A percentile compares a stretch with the other conserved stretches of the same genome.
These are phyloP conservation scores for Trichoderma sp. DNA, from an alignment of 2,329 filamentous ascomycete species.

Conservation along the genomic window DNA sequence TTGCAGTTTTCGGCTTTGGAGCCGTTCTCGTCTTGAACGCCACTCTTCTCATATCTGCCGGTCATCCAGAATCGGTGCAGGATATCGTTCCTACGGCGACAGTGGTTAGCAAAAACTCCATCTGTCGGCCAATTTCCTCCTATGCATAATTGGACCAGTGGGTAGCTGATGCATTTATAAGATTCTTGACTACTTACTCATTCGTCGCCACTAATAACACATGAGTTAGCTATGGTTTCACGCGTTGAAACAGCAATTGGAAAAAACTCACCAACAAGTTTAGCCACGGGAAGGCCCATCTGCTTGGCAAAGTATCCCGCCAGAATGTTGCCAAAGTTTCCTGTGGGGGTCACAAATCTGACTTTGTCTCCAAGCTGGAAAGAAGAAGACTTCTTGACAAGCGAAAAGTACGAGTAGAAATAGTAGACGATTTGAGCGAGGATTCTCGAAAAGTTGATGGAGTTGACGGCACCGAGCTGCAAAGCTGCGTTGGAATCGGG, in stretches of 20 bases:
- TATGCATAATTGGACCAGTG: neutral
- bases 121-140: neutral
- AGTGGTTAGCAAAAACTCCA: neutral
- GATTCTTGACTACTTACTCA: constrained; percentile 44
- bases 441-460: constrained; percentile 94
- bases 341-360: constrained; percentile 86
- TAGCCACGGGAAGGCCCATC: constrained; percentile 85
- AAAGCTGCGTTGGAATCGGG: constrained; percentile 76
- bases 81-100: constrained; percentile 68
- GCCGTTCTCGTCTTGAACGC: neutral
- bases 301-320: constrained; percentile 87
- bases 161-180: too few species aligned
- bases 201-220: constrained; percentile 56
- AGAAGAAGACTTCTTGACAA: constrained; percentile 57
- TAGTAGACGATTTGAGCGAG: constrained; percentile 97
- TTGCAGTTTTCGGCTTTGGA: constrained; percentile 42
- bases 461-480: constrained; percentile 90
- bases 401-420: constrained; percentile 88
- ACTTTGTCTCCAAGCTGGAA: constrained; percentile 67
- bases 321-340: constrained; percentile 95
- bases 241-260: fast-evolving
- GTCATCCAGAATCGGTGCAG: constrained; percentile 92
- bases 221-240: neutral
- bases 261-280: constrained; percentile 71
- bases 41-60: constrained; percentile 82